Base-by-base conservation (phyloP, 805 yeast genomes). In the Priceomyces carsonii region DNA sequence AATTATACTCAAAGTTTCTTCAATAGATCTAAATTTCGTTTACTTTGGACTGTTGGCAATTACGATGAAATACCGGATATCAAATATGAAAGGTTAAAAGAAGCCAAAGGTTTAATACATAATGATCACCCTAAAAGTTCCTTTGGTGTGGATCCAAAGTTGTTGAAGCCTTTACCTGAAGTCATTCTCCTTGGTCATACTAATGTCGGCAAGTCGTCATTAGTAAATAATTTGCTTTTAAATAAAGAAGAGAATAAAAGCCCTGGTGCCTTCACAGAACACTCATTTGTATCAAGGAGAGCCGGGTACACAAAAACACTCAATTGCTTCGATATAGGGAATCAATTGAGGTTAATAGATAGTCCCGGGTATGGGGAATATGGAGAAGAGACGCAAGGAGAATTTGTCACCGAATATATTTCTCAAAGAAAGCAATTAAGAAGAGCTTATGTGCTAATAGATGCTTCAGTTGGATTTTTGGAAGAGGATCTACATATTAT, bases 331-430 rank as follows among this genome's bases (percentile, higher is more conserved):
- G 83, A 79, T 39, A 59, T 85, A 8, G 84, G 84, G 3, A 75
- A 76, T 32, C 64, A 71, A 36, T 64, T 90, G 28, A 66, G 87
- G 41, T 49, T 90, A 3, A 76, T 88, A 2, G 98, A 90, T 53
- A 75, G 88, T 16, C 98, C 98, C 1, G 98, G 98, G 0, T 90
- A 90, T 55, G 98, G 98, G 2, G 71, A 61, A 25, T 77, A 72
- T 42, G 89, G 95, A 12, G 72, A 71, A 10, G 52, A 50, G 6
- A 61, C 67, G 45, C 96, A 90, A 53, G 97, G 96, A 2, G 62
- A 74, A 26, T 69, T 80, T 18, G 83, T 84, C 1, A 51, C 79
- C 48, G 76, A 79, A 22, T 89, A 87, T 50, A 56, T 90, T 6
- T 59, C 62, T 18, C 63, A 71, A 15, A 63, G 93, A 32, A 57